These are phyloP conservation scores for Pythium scleroteichum DNA, from an alignment of 352 stramenopile species.

Conservation along the genomic window DNA sequence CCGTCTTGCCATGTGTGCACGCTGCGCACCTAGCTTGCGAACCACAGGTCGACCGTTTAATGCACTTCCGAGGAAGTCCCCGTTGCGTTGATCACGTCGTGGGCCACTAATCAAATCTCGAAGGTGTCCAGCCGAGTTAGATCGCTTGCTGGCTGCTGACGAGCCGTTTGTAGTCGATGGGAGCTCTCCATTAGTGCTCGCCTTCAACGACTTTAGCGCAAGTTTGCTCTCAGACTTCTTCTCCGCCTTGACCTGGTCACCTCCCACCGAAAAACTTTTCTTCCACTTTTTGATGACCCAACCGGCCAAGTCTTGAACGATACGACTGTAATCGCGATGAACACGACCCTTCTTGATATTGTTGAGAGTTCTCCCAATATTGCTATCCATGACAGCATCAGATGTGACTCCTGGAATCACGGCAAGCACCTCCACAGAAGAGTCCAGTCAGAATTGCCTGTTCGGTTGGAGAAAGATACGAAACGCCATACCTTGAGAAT, in stretches of 20 bases:
- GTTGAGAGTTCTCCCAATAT: constrained; percentile 54
- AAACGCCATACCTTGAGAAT: constrained; percentile 54
- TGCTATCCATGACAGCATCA: constrained; percentile 41
- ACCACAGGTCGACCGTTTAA: constrained; percentile 3
- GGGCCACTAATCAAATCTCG: constrained; percentile 51
- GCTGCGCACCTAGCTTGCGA: constrained; percentile 17
- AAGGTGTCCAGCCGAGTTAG: constrained; percentile 66
- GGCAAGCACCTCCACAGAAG: constrained; percentile 39
- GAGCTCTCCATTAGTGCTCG: background rate
- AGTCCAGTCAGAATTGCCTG: no score
- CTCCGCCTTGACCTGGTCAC: background rate
- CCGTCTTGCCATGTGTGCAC: constrained; percentile 17
- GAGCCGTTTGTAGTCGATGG: no score
- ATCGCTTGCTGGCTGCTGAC: constrained; percentile 25
- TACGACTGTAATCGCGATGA: constrained; percentile 1
- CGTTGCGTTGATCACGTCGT: background rate
- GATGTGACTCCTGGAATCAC: constrained; percentile 57
- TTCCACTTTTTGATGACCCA: constrained; percentile 71
- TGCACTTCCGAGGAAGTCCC: constrained; percentile 19
- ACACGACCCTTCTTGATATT: constrained; percentile 36
- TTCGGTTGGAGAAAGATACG: no score
- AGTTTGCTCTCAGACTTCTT: constrained; percentile 8
- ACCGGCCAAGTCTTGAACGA: constrained; percentile 42
- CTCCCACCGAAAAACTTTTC: constrained; percentile 1
- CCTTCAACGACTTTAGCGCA: background rate